These are phyloP conservation scores for Helianthus tuberosus DNA, from an alignment of 129 eudicot genomes.

Conservation along the genomic window DNA sequence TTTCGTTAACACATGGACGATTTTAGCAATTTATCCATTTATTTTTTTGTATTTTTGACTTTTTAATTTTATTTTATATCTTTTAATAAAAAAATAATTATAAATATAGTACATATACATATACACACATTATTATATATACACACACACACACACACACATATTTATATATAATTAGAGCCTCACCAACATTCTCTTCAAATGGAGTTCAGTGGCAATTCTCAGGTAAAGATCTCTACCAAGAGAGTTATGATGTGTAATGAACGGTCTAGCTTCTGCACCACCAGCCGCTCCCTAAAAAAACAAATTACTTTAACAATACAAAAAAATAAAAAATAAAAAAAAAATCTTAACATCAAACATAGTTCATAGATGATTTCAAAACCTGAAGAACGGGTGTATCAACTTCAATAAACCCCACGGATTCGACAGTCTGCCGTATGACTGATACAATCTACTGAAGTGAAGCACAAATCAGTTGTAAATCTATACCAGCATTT, in stretches of 20 bases:
- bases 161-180: constrained; percentile 2
- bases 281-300: constrained; percentile 98
- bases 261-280: constrained; percentile 98
- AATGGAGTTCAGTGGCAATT: constrained; percentile 96
- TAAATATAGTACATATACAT: too few relatives aligned
- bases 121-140: too few relatives aligned
- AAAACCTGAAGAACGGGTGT: constrained; percentile 98
- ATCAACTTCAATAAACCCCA: constrained; percentile 91
- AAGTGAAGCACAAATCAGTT: constrained; percentile 47
- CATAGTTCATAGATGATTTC: constrained; percentile 13
- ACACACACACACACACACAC: too few relatives aligned
- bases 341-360: constrained; percentile 7
- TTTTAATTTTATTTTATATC: too few relatives aligned
- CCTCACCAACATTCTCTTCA: constrained; percentile 95
- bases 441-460: constrained; percentile 93
- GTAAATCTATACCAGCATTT: constrained; percentile 4
- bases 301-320: constrained; percentile 21
- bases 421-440: constrained; percentile 88
- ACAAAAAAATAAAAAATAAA: background rate
- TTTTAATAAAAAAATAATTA: too few relatives aligned
- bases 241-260: constrained; percentile 96
- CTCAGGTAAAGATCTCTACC: constrained; percentile 95
- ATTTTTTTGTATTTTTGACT: too few relatives aligned
- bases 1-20: too few relatives aligned
- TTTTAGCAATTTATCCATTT: too few relatives aligned